Percentiles rank a stretch among this genome's conserved stretches.
These are phyloP conservation scores for Ananas comosus DNA, from an alignment of 176 grass and related monocot species.

Conservation along the genomic window DNA sequence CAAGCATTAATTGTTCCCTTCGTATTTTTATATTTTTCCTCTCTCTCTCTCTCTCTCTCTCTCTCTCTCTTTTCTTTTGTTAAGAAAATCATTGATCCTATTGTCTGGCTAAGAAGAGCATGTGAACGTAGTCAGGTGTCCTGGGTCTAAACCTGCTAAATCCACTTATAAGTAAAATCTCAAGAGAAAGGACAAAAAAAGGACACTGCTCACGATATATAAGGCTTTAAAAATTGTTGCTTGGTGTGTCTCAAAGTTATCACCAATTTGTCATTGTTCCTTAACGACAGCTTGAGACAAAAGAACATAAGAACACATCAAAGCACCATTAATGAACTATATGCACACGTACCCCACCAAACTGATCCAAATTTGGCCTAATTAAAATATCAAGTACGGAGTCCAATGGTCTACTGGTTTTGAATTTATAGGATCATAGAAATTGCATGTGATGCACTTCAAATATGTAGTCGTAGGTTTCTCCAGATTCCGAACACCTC, in stretches of 20 bases:
- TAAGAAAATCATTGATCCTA: background rate
- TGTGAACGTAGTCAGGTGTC: conserved; percentile 12
- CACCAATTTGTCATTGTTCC: background rate
- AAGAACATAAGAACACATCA: conserved; percentile 35
- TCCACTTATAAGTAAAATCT: background rate
- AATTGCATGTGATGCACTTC: too few species aligned
- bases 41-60: too few species aligned
- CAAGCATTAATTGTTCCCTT: too few species aligned
- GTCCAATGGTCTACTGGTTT: too few species aligned
- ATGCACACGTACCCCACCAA: too few species aligned
- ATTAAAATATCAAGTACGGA: too few species aligned
- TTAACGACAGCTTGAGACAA: conserved; percentile 70
- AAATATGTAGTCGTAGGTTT: too few species aligned
- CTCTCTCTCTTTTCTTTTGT: too few species aligned
- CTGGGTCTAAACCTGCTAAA: background rate
- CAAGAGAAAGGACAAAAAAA: background rate
- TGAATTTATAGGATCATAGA: too few species aligned
- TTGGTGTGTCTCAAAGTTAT: background rate
- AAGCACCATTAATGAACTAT: background rate
- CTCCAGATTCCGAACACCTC: too few species aligned
- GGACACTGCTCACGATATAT: background rate
- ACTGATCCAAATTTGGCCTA: too few species aligned
- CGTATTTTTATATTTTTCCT: too few species aligned
- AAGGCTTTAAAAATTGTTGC: conserved; percentile 13
- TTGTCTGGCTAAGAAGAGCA: background rate